Conservation (phyloP, 148 eudicot genomes). For the Cornus kousa region DNA sequence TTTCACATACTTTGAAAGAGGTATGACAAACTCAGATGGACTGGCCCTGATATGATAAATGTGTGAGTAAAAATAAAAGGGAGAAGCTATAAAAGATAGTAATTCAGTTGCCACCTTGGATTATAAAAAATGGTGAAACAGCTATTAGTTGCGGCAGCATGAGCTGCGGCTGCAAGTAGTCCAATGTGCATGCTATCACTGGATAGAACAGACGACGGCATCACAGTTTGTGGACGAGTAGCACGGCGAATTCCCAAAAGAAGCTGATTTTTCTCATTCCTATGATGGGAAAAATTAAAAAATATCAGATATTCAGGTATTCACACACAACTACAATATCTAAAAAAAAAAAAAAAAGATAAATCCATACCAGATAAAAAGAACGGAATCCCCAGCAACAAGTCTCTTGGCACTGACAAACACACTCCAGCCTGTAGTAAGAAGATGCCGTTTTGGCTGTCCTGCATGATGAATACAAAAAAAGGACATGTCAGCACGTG, state of each 20-base stretch:
- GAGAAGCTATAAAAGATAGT: neutral
- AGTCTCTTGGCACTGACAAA: too few relatives aligned
- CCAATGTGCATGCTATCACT: constrained; percentile 99
- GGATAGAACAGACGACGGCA: constrained; percentile 99
- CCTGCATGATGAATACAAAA: constrained; percentile 47
- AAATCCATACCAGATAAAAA: too few relatives aligned
- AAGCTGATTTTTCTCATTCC: constrained; percentile 98
- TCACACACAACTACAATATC: too few relatives aligned
- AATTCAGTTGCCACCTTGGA: constrained; percentile 60
- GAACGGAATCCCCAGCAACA: too few relatives aligned
- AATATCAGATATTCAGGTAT: too few relatives aligned
- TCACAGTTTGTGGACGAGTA: constrained; percentile 86
- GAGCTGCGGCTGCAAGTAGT: constrained; percentile 98
- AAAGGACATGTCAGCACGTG: constrained; percentile 8
- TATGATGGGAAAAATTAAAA: constrained; percentile 18
- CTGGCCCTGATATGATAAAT: constrained; percentile 66
- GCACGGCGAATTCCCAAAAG: constrained; percentile 97
- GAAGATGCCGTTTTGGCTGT: too few relatives aligned
- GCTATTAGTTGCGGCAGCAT: constrained; percentile 98
- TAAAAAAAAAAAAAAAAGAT: too few relatives aligned
- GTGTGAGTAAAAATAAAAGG: constrained; percentile 18
- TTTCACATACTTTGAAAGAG: constrained; percentile 85
- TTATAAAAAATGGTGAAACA: constrained; percentile 89
- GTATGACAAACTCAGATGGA: constrained; percentile 94
- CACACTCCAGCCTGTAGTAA: too few relatives aligned